Evolutionary conservation across 768 basidiomycete species (phyloP).

Genomic region (Asterophora lycoperdoides): DNA sequence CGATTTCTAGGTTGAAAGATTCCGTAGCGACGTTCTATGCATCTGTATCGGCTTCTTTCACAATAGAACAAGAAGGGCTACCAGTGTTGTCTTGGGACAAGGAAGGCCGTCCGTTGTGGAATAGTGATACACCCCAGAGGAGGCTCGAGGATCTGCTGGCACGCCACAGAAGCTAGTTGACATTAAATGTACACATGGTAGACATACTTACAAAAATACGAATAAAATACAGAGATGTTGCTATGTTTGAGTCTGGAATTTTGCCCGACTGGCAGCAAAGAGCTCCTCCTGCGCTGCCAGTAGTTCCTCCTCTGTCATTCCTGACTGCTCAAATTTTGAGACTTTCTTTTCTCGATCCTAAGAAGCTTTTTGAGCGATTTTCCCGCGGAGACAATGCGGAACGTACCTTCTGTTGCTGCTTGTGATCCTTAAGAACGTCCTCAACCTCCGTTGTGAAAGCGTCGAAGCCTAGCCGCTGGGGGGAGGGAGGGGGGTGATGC

Average conservation of each 20-base stretch:
- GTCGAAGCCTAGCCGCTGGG: conserved; percentile 88
- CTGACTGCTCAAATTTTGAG: conserved; percentile 83
- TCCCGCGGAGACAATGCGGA: background rate
- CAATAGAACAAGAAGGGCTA: conserved; percentile 78
- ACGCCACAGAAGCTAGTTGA: conserved; percentile 31
- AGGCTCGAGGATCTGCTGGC: conserved; percentile 52
- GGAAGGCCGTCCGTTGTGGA: conserved; percentile 49
- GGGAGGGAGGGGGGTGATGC: conserved; percentile 37
- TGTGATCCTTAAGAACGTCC: conserved; percentile 93
- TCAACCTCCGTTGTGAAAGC: conserved; percentile 86
- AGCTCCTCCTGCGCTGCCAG: conserved; percentile 82
- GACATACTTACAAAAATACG: conserved; percentile 20
- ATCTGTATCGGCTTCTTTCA: conserved; percentile 76
- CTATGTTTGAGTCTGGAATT: conserved; percentile 60
- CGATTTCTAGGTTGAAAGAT: background rate
- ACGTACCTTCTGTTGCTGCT: conserved; percentile 87
- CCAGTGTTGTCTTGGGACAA: conserved; percentile 43
- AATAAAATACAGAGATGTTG: conserved; percentile 17
- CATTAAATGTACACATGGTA: conserved; percentile 33
- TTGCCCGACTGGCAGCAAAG: conserved; percentile 88
- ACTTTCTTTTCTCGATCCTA: conserved; percentile 92
- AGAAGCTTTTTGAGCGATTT: conserved; percentile 1
- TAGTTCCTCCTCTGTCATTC: conserved; percentile 88
- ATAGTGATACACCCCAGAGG: conserved; percentile 57
- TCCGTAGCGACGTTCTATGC: conserved; percentile 64